Conservation (phyloP, 768 basidiomycete genomes). For the Crucibulum laeve region DNA sequence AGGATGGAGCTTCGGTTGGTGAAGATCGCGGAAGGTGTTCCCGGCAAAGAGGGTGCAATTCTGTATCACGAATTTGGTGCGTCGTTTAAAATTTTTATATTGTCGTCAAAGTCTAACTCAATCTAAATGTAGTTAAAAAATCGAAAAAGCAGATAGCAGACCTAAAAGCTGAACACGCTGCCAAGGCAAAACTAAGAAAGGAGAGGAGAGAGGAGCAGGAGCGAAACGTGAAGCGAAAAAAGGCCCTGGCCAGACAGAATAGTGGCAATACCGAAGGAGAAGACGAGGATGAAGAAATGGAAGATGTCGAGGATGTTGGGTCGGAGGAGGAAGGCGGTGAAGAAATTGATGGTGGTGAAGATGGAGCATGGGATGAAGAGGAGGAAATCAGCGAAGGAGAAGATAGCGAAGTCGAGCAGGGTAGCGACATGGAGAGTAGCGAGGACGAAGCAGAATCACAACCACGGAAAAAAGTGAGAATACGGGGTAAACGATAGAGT, state of each 20-base stretch:
- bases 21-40: slow-evolving; percentile 92
- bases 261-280: slow-evolving; percentile 22
- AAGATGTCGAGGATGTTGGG: slow-evolving; percentile 32
- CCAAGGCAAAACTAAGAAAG: slow-evolving; percentile 70
- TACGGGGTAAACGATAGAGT: slow-evolving; percentile 40
- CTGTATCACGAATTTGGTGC: slow-evolving; percentile 93
- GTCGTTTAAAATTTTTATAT: slow-evolving; percentile 21
- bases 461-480: slow-evolving; percentile 54
- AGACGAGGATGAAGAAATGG: slow-evolving; percentile 26
- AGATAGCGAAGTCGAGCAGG: slow-evolving; percentile 34
- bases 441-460: slow-evolving; percentile 41
- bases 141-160: slow-evolving; percentile 67
- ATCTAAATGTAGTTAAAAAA: slow-evolving; percentile 72
- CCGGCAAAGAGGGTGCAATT: slow-evolving; percentile 89
- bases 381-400: slow-evolving; percentile 61
- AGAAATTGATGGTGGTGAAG: slow-evolving; percentile 36
- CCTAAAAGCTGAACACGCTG: slow-evolving; percentile 71
- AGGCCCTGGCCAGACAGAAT: slow-evolving; percentile 28
- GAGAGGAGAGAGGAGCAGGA: slow-evolving; percentile 88
- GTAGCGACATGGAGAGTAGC: slow-evolving; percentile 35
- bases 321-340: slow-evolving; percentile 39
- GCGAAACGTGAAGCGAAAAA: slow-evolving; percentile 84
- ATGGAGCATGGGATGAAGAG: slow-evolving; percentile 45
- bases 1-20: slow-evolving; percentile 89
- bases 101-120: slow-evolving; percentile 3